These are phyloP conservation scores for Salvia sclarea DNA, from an alignment of 305 asterid species.

Conservation along the genomic window DNA sequence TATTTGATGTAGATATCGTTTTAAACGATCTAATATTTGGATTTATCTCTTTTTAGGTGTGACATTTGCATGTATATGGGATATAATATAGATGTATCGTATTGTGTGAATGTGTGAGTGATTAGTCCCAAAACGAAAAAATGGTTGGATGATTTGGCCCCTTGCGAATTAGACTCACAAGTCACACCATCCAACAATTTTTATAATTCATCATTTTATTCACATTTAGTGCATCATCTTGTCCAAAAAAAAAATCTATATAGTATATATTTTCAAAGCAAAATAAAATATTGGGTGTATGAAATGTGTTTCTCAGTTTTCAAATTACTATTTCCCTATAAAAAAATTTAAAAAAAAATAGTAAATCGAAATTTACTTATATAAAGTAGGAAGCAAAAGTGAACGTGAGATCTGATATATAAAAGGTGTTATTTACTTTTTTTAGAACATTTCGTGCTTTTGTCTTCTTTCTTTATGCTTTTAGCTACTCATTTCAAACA, in stretches of 20 bases:
- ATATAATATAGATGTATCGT: neutral
- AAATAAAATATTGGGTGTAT: no score
- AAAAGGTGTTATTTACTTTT: no score
- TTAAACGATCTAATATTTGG: neutral
- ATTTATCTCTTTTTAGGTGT: neutral
- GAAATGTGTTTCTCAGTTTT: neutral
- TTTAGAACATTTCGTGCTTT: no score
- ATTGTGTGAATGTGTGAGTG: neutral
- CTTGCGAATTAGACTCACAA: conserved; percentile 18
- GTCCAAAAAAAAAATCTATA: no score
- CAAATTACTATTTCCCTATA: neutral
- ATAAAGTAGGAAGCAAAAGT: no score
- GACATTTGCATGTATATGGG: neutral
- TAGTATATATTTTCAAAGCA: no score
- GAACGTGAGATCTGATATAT: no score
- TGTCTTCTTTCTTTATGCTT: no score
- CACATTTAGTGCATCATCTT: conserved; percentile 23
- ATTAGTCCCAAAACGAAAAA: conserved; percentile 14
- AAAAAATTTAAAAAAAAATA: no score
- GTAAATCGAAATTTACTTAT: neutral
- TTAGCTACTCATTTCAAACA: no score
- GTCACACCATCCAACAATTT: conserved; percentile 25
- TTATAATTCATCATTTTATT: conserved; percentile 27
- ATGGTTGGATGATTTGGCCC: conserved; percentile 28
- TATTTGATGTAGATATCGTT: neutral